Evolutionary conservation across 306 rosid genomes (phyloP).

Genomic region (Betula pendula): DNA sequence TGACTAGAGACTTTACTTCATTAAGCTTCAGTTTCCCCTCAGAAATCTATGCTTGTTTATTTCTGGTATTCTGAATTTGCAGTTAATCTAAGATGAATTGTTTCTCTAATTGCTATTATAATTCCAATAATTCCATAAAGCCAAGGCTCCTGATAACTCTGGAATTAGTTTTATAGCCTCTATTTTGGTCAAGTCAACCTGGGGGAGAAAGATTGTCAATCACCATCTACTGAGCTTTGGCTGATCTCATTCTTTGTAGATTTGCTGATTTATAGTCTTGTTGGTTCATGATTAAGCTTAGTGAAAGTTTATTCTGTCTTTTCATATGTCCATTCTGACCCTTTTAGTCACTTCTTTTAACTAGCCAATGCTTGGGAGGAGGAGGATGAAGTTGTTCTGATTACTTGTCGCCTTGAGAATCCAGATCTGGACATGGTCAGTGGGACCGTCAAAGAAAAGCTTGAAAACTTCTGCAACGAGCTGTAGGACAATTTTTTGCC

Average conservation of each 20-base stretch:
- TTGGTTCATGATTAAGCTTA: not conserved
- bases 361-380: conserved; percentile 99
- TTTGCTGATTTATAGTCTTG: not conserved
- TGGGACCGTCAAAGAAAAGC: conserved; percentile 71
- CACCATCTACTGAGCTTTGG: not conserved
- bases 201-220: not conserved
- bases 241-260: not conserved
- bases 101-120: not conserved
- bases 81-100: no score
- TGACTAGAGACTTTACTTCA: no score
- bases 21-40: no score
- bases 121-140: not conserved
- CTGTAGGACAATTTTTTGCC: conserved; percentile 50
- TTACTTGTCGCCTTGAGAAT: conserved; percentile 81
- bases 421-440: conserved; percentile 65
- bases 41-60: no score
- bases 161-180: not conserved
- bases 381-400: conserved; percentile 86
- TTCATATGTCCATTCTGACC: conserved; percentile 21
- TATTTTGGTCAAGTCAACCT: not conserved
- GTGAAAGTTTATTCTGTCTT: conserved; percentile 7
- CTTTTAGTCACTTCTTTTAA: conserved; percentile 17
- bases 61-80: no score
- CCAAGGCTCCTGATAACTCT: not conserved
- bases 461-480: conserved; percentile 67